phyloP scores from a whole-genome alignment of 2,329 filamentous ascomycete species.

The Huntiella abstrusa region DNA sequence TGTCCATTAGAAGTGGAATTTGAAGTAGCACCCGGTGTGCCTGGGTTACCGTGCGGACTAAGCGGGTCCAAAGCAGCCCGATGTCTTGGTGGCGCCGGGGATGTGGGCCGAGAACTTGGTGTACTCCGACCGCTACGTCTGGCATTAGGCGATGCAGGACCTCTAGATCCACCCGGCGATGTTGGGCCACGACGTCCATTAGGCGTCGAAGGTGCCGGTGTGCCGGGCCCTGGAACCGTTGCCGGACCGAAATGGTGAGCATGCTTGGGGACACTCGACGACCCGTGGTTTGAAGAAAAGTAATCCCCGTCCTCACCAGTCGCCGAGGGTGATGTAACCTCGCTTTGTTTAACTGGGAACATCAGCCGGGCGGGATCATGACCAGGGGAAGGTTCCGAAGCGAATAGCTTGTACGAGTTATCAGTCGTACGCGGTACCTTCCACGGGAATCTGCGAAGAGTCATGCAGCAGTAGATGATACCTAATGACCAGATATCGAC shows the following conservation, averaged over 20 bases:
- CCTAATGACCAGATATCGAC: slow-evolving; percentile 96
- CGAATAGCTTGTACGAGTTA: slow-evolving; percentile 88
- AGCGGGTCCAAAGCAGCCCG: slow-evolving; percentile 7
- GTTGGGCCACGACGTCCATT: too few relatives aligned
- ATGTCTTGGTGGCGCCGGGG: background rate
- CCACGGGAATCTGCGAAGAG: slow-evolving; percentile 84
- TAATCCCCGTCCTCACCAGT: slow-evolving; percentile 9
- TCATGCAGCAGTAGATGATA: slow-evolving; percentile 99
- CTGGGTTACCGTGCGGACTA: slow-evolving; percentile 6
- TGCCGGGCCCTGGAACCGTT: background rate
- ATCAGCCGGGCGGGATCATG: slow-evolving; percentile 38
- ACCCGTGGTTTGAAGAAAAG: slow-evolving; percentile 7
- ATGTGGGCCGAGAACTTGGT: slow-evolving; percentile 6
- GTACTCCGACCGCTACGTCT: background rate
- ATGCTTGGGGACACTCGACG: background rate
- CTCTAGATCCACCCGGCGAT: too few relatives aligned
- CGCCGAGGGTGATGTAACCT: slow-evolving; percentile 21
- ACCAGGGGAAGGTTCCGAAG: slow-evolving; percentile 63
- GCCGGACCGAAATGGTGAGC: background rate
- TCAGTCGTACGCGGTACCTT: slow-evolving; percentile 83
- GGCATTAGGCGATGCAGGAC: too few relatives aligned
- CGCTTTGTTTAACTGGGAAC: slow-evolving; percentile 16
- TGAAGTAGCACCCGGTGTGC: slow-evolving; percentile 3
- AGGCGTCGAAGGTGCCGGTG: background rate
- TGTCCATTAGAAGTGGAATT: background rate